Percentiles rank a stretch among this genome's conserved stretches.
phyloP scores from a whole-genome alignment of 2,329 filamentous ascomycete species.

The Penicillium capsulatum region DNA sequence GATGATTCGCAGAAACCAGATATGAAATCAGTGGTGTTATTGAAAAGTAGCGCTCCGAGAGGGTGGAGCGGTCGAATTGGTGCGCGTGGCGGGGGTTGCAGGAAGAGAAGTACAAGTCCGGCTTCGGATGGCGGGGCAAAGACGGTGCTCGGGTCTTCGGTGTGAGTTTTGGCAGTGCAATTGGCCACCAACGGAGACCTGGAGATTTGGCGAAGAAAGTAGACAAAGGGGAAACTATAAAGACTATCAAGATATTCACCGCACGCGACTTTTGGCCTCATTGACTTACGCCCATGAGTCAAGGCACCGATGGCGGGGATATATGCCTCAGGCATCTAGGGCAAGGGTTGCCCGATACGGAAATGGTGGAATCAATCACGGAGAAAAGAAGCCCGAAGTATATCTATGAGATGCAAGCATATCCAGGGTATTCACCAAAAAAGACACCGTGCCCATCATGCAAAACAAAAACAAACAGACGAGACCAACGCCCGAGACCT shows the following conservation, averaged over 20 bases:
- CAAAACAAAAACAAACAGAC: neutral
- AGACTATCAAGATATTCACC: no score
- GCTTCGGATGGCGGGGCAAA: slow-evolving; percentile 22
- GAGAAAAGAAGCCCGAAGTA: slow-evolving; percentile 1
- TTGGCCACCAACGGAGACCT: neutral
- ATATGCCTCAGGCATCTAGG: neutral
- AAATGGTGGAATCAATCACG: no score
- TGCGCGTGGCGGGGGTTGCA: slow-evolving; percentile 14
- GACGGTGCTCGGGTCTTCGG: slow-evolving; percentile 16
- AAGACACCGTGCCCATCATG: slow-evolving; percentile 7
- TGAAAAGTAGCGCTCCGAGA: slow-evolving; percentile 2
- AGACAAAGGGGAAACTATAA: no score
- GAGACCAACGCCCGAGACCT: neutral
- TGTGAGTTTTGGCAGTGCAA: slow-evolving; percentile 2
- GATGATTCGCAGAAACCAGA: slow-evolving; percentile 4
- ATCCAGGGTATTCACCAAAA: slow-evolving; percentile 10
- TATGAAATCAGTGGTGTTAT: slow-evolving; percentile 2
- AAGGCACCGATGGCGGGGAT: neutral
- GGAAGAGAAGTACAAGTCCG: slow-evolving; percentile 16
- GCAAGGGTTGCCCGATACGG: neutral
- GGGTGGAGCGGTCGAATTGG: slow-evolving; percentile 5
- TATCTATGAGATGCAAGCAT: slow-evolving; percentile 10
- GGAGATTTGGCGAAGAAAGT: no score
- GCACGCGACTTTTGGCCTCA: neutral
- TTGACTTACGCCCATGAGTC: neutral